Percentiles rank a stretch among this genome's conserved stretches.
Evolutionary conservation across 169 alveolate species (phyloP).

Genomic region (Plasmodium cynomolgi): DNA sequence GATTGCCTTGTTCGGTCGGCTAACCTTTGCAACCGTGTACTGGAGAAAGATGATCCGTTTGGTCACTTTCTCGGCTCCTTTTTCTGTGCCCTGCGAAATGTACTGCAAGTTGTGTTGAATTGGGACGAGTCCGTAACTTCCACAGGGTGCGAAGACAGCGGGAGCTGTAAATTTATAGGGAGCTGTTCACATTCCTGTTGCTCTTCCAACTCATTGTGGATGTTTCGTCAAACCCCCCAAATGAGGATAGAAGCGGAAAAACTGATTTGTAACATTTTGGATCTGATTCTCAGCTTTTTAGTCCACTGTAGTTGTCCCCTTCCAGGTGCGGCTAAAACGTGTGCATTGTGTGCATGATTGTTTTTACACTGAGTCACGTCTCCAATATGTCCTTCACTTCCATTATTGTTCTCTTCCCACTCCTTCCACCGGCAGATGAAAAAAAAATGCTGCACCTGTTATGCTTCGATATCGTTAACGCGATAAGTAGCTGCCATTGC

Average conservation of each 20-base stretch:
- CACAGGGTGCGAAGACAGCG: not conserved
- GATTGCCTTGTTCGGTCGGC: not conserved
- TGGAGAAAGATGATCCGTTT: not conserved
- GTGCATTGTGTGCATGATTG: not conserved
- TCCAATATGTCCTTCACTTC: not conserved
- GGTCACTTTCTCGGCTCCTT: slow-evolving; percentile 36
- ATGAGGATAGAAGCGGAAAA: not conserved
- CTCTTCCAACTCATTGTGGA: not conserved
- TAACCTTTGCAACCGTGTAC: not conserved
- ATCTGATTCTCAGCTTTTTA: slow-evolving; percentile 4
- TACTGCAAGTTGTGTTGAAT: not conserved
- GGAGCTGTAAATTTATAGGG: not conserved
- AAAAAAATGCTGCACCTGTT: slow-evolving; percentile 38
- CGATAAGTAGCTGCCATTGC: not conserved
- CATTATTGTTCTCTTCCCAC: not conserved
- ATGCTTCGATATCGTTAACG: slow-evolving; percentile 16
- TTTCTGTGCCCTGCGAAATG: slow-evolving; percentile 27
- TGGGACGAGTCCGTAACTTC: not conserved
- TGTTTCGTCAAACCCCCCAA: not conserved
- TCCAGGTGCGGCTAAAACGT: not conserved
- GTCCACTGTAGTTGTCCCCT: not conserved
- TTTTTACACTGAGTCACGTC: not conserved
- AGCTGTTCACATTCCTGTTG: not conserved
- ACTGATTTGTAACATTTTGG: not conserved
- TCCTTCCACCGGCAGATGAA: slow-evolving; percentile 12